These are phyloP conservation scores for Xanthoconium separans DNA, from an alignment of 1,284 basidiomycete species.

Conservation along the genomic window DNA sequence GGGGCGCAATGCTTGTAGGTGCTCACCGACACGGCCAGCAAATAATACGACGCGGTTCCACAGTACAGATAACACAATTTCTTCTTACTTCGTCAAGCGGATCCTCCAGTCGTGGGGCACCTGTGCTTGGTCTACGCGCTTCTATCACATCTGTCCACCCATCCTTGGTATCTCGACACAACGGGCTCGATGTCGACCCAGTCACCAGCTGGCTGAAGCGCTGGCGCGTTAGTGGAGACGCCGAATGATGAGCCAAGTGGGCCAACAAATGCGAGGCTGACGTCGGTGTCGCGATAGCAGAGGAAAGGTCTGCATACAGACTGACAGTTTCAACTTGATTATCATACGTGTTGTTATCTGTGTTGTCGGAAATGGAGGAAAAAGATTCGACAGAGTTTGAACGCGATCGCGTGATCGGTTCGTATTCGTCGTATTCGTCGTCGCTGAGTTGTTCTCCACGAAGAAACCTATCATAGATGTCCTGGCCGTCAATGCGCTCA, in stretches of 20 bases:
- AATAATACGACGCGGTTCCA: conserved; percentile 66
- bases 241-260: conserved; percentile 43
- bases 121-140: conserved; percentile 19
- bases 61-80: conserved; percentile 72
- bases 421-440: conserved; percentile 58
- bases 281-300: conserved; percentile 26
- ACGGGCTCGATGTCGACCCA: conserved; percentile 1
- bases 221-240: conserved; percentile 46
- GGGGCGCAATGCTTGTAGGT: not conserved
- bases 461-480: conserved; percentile 57
- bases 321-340: conserved; percentile 36
- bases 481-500: conserved; percentile 24
- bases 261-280: conserved; percentile 49
- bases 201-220: conserved; percentile 41
- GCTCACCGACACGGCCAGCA: conserved; percentile 79
- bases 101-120: conserved; percentile 20
- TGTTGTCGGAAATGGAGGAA: conserved; percentile 30
- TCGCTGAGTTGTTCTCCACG: conserved; percentile 57
- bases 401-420: conserved; percentile 23
- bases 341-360: conserved; percentile 25
- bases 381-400: conserved; percentile 26
- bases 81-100: conserved; percentile 37
- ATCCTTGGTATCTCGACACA: conserved; percentile 12
- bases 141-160: conserved; percentile 28
- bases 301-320: conserved; percentile 47